Evolutionary conservation across 2,329 filamentous ascomycete genomes (phyloP), one percentile per base, ranked within the genome.

Genomic region (Fusarium caatingaense): DNA sequence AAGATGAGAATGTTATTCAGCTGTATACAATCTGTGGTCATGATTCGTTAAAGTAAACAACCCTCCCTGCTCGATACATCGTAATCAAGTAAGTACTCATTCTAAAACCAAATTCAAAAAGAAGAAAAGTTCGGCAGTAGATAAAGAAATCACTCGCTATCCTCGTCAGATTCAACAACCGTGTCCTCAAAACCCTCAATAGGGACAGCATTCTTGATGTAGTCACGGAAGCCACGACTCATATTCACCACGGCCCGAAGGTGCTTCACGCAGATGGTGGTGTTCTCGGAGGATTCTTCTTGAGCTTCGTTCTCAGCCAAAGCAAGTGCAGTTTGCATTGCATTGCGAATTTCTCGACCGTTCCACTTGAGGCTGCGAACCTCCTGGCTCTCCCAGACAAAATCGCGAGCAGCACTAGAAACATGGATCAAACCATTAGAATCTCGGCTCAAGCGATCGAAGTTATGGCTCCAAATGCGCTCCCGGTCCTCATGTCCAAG

Each of bases 391-490:
- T 74, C 74, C 73, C 78, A 80, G 44, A 79, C 79, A 62, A 80
- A 84, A 49, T 82, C 78, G 37, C 80, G 78, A 13, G 82, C 79
- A 16, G 79, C 74, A n/a, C 74, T 72, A 12, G 77, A 72, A 41
- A 83, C 78, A 63, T 77, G 79, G 15, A 83, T 78, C 34, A 77
- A 76, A 16, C 78, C 79, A 32, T 57, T 71, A 8, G 79, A 80
- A 71, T 85, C 83, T 54, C 79, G 78, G 70, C 80, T 78, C 27
- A 85, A 74, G 12, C 83, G 80, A 66, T 84, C 83, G 70, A 85
- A 84, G 72, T 82, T 80, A 71, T 82, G 78, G 28, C 75, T 72
- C 82, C 83, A 85, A 73, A 85, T 83, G 59, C 79, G 78, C 67
- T 81, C 79, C 45, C 83, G 80, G 69, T 84, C 80, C 40, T 78